phyloP scores from a whole-genome alignment of 371 early-diverging fungal genomes.

The Ecytonucleospora hepatopenaei region DNA sequence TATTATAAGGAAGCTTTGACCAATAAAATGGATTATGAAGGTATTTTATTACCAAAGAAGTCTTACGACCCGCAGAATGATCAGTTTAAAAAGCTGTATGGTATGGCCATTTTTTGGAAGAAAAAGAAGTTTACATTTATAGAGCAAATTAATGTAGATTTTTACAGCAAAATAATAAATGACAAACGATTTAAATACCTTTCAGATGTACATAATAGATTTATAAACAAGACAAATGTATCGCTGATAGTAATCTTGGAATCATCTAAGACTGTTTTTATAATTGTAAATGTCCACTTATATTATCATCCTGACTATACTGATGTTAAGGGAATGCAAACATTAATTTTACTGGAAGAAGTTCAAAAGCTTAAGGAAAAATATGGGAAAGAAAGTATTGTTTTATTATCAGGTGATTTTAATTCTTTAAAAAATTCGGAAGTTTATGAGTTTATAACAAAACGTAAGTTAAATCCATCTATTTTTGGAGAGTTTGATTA shows the following conservation, averaged over 20 bases:
- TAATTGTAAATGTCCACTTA: conserved; percentile 70
- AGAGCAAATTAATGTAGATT: conserved; percentile 70
- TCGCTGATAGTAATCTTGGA: conserved; percentile 72
- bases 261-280: conserved; percentile 39
- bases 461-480: conserved; percentile 23
- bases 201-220: conserved; percentile 77
- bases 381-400: conserved; percentile 50
- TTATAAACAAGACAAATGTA: conserved; percentile 82
- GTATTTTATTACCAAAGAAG: conserved; percentile 74
- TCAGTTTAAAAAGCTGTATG: conserved; percentile 73
- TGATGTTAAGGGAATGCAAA: conserved; percentile 92
- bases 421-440: conserved; percentile 79
- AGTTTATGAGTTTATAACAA: conserved; percentile 72
- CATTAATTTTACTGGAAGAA: conserved; percentile 81
- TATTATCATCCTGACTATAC: conserved; percentile 62
- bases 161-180: conserved; percentile 74
- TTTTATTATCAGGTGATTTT: conserved; percentile 72
- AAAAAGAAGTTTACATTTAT: conserved; percentile 63
- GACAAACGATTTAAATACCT: conserved; percentile 71
- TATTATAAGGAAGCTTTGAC: conserved; percentile 66
- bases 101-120: conserved; percentile 89
- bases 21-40: conserved; percentile 62
- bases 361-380: conserved; percentile 59
- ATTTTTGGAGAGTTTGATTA: conserved; percentile 71
- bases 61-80: conserved; percentile 62